These are phyloP conservation scores for Bretschneidera sinensis DNA, from an alignment of 345 rosid genomes.

Conservation along the genomic window DNA sequence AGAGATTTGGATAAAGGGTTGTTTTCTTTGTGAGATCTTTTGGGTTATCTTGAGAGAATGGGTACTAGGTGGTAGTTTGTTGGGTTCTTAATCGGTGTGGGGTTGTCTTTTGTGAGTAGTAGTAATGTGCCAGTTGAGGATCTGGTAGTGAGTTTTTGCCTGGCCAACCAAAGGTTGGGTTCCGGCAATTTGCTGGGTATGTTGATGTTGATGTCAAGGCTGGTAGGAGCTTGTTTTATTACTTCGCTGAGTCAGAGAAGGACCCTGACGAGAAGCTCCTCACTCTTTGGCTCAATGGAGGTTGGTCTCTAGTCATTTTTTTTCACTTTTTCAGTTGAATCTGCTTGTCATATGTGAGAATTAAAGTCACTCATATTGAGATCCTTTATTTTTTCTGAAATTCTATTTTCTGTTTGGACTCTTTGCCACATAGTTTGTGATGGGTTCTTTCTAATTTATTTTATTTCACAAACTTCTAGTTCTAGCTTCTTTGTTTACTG, in stretches of 20 bases:
- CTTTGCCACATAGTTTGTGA: background rate
- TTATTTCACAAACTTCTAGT: background rate
- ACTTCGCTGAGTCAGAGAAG: slow-evolving; percentile 77
- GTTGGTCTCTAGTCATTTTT: slow-evolving; percentile 22
- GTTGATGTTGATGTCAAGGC: slow-evolving; percentile 65
- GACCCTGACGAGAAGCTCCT: slow-evolving; percentile 61
- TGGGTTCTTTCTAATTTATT: background rate
- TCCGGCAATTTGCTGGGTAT: slow-evolving; percentile 80
- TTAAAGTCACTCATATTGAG: no score
- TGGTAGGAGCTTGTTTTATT: slow-evolving; percentile 87
- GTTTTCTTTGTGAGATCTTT: background rate
- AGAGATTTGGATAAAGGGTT: slow-evolving; percentile 5
- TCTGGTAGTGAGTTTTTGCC: slow-evolving; percentile 68
- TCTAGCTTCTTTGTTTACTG: no score
- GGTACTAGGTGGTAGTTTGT: slow-evolving; percentile 30
- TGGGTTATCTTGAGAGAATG: slow-evolving; percentile 19
- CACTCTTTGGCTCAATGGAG: slow-evolving; percentile 96
- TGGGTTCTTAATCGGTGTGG: slow-evolving; percentile 24
- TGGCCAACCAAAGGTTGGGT: slow-evolving; percentile 73
- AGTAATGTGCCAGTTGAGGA: slow-evolving; percentile 52
- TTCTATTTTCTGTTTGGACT: background rate
- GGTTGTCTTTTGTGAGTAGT: slow-evolving; percentile 11
- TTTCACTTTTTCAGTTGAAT: no score
- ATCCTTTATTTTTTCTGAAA: background rate
- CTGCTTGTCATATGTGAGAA: no score